phyloP scores from a whole-genome alignment of 148 eudicot genomes.

The Mesembryanthemum crystallinum region DNA sequence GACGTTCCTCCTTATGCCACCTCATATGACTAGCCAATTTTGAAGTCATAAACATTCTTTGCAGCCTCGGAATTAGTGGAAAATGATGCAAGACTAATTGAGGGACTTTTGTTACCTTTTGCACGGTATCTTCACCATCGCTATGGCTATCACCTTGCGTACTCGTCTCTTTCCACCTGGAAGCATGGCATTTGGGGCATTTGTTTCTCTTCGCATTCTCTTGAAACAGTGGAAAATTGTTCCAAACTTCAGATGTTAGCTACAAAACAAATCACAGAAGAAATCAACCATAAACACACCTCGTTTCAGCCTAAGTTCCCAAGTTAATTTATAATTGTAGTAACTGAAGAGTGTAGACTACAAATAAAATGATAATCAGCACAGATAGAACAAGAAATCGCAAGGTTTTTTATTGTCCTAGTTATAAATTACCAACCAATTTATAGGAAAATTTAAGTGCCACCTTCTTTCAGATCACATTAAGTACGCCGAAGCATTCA shows the following conservation, averaged over 20 bases:
- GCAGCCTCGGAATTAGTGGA: background rate
- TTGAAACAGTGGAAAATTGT: too few species aligned
- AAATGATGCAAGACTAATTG: background rate
- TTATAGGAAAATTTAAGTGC: background rate
- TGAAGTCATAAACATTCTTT: background rate
- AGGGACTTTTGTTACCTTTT: background rate
- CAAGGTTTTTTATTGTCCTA: background rate
- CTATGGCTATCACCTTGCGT: background rate
- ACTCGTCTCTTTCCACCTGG: background rate
- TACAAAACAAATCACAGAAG: too few species aligned
- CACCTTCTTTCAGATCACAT: constrained; percentile 6
- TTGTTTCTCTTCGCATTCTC: too few species aligned
- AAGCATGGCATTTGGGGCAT: background rate
- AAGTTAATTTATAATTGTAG: background rate
- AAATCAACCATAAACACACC: too few species aligned
- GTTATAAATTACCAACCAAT: constrained; percentile 1
- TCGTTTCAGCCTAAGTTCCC: constrained; percentile 3
- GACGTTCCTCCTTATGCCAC: background rate
- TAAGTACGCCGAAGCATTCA: background rate
- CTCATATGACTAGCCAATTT: background rate
- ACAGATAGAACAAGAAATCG: constrained; percentile 1
- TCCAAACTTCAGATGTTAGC: too few species aligned
- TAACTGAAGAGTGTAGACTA: background rate
- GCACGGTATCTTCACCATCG: background rate
- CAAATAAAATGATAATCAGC: constrained; percentile 7